Percentiles rank a stretch among this genome's conserved stretches.
Evolutionary conservation across 768 basidiomycete species (phyloP).

Genomic region (Termitomyces sp.): DNA sequence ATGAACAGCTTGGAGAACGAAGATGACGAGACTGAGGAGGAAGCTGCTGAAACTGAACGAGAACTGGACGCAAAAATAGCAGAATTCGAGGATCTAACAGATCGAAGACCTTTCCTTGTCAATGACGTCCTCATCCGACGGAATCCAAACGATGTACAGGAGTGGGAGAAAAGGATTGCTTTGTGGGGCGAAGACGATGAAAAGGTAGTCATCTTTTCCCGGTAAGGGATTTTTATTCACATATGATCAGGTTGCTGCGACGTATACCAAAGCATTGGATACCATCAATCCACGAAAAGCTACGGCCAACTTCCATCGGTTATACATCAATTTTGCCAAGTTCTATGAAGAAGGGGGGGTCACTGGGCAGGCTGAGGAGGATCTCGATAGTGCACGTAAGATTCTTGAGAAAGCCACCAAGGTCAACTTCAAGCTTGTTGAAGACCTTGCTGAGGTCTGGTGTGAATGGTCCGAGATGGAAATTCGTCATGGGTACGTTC

Average conservation of each 20-base stretch:
- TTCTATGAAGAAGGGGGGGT: constrained; percentile 97
- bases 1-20: constrained; percentile 83
- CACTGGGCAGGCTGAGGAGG: constrained; percentile 70
- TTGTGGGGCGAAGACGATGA: constrained; percentile 91
- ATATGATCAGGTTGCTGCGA: constrained; percentile 74
- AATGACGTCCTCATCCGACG: constrained; percentile 91
- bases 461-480: constrained; percentile 99
- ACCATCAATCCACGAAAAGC: constrained; percentile 87
- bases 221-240: neutral
- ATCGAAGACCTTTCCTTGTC: constrained; percentile 90
- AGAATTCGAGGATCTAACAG: constrained; percentile 91
- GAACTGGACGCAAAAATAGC: constrained; percentile 89
- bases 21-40: constrained; percentile 60
- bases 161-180: constrained; percentile 98
- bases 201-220: constrained; percentile 50
- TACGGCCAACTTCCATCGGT: constrained; percentile 81
- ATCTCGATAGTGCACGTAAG: constrained; percentile 83
- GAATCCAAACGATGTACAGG: constrained; percentile 97
- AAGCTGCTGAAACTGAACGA: constrained; percentile 68
- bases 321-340: constrained; percentile 94
- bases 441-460: constrained; percentile 98
- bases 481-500: constrained; percentile 83
- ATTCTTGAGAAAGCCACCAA: constrained; percentile 91
- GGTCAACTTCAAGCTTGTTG: constrained; percentile 90
- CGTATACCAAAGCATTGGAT: constrained; percentile 85